Evolutionary conservation across 139 green algal species (phyloP).

Genomic region (Ostreobium quekettii): DNA sequence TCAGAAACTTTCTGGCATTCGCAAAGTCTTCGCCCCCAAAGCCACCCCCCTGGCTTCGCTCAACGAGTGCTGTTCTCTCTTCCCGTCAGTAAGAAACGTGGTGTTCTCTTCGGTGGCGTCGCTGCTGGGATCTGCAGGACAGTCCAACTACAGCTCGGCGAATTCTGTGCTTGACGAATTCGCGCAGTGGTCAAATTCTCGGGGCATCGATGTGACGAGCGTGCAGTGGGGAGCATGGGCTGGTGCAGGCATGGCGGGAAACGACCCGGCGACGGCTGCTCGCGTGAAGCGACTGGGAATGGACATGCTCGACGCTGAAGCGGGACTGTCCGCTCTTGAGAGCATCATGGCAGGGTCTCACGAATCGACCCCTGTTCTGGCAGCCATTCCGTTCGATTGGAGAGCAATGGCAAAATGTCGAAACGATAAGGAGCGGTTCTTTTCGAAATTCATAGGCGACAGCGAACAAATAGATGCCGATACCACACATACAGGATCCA

Average conservation of each 20-base stretch:
- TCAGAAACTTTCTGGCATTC: conserved; percentile 34
- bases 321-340: conserved; percentile 45
- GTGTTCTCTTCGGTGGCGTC: conserved; percentile 64
- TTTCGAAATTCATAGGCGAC: conserved; percentile 3
- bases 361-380: too few species aligned
- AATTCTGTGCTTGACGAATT: conserved; percentile 50
- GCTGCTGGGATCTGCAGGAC: conserved; percentile 51
- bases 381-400: neutral
- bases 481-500: too few species aligned
- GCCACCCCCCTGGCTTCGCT: conserved; percentile 9
- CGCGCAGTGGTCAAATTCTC: conserved; percentile 3
- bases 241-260: conserved; percentile 50
- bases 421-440: neutral
- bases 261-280: conserved; percentile 31
- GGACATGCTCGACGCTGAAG: conserved; percentile 37
- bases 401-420: conserved; percentile 13
- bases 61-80: neutral
- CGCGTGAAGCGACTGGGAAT: conserved; percentile 57
- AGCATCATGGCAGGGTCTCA: conserved; percentile 19
- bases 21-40: conserved; percentile 42
- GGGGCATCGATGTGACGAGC: conserved; percentile 34
- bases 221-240: conserved; percentile 69
- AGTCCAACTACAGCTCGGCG: conserved; percentile 60
- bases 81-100: conserved; percentile 1
- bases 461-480: neutral